These are phyloP conservation scores for Pleomassaria siparia DNA, from an alignment of 2,329 filamentous ascomycete species.

Conservation along the genomic window DNA sequence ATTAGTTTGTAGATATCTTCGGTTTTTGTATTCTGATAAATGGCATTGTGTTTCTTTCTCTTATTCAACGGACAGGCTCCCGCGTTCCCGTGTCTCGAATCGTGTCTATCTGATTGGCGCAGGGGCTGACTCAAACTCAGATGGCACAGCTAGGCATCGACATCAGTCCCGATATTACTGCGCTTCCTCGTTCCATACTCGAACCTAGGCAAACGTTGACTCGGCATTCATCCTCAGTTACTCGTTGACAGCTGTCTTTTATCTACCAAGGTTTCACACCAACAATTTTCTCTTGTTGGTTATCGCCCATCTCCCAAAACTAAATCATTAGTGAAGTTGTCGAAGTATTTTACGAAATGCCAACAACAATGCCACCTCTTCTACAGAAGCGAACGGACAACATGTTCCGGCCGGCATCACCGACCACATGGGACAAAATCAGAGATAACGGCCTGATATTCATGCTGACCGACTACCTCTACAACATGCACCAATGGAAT, in stretches of 20 bases:
- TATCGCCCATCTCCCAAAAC: no score
- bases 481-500: slow-evolving; percentile 7
- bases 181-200: background rate
- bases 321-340: no score
- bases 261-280: no score
- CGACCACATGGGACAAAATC: slow-evolving; percentile 1
- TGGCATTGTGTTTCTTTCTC: slow-evolving; percentile 1
- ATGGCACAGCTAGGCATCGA: background rate
- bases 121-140: background rate
- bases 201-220: background rate
- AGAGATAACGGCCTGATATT: background rate
- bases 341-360: background rate
- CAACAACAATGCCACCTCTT: background rate
- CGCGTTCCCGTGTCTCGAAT: background rate
- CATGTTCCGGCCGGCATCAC: slow-evolving; percentile 7
- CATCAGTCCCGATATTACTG: background rate
- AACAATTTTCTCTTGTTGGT: no score
- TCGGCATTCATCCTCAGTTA: no score
- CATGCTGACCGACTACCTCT: slow-evolving; percentile 9
- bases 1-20: background rate
- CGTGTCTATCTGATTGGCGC: background rate
- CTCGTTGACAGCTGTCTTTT: no score
- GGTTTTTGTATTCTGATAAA: background rate
- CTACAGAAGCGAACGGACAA: background rate
- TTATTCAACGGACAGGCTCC: background rate